Conservation (phyloP, 805 yeast species). For the Cyberlindnera maclurae region DNA sequence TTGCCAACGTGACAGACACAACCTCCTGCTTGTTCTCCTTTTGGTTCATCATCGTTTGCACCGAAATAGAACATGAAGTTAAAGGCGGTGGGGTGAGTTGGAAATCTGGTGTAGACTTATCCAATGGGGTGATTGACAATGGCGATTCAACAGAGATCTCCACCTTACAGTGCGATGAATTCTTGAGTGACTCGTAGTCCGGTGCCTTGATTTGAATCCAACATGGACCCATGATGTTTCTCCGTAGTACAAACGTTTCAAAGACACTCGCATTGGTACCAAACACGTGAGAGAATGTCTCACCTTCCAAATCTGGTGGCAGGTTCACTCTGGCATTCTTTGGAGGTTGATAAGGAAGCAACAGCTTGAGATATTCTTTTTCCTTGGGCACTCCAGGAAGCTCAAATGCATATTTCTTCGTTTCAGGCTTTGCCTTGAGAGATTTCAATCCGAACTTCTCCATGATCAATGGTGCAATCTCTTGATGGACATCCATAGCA, state of each 20-base stretch:
- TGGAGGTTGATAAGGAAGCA: slow-evolving; percentile 67
- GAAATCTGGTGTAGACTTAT: slow-evolving; percentile 31
- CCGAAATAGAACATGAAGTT: slow-evolving; percentile 65
- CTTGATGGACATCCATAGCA: slow-evolving; percentile 68
- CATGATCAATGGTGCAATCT: slow-evolving; percentile 59
- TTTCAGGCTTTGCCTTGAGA: slow-evolving; percentile 64
- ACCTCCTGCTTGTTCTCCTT: slow-evolving; percentile 77
- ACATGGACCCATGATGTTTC: slow-evolving; percentile 94
- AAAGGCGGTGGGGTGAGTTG: slow-evolving; percentile 52
- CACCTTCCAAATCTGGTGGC: slow-evolving; percentile 68
- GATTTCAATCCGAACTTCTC: slow-evolving; percentile 53
- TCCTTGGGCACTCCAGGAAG: slow-evolving; percentile 70
- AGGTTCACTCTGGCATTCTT: slow-evolving; percentile 37
- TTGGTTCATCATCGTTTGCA: slow-evolving; percentile 76
- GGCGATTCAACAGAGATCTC: slow-evolving; percentile 58
- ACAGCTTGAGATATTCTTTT: slow-evolving; percentile 70
- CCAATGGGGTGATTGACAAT: slow-evolving; percentile 38
- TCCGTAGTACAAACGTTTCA: slow-evolving; percentile 78
- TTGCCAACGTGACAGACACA: slow-evolving; percentile 72
- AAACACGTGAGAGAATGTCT: slow-evolving; percentile 70
- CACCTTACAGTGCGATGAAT: slow-evolving; percentile 74
- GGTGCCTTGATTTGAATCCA: slow-evolving; percentile 76
- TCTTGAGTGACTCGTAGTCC: slow-evolving; percentile 49
- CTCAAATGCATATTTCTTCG: slow-evolving; percentile 85
- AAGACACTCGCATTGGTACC: slow-evolving; percentile 71